Evolutionary conservation across 2,329 filamentous ascomycete genomes (phyloP), one percentile per base, ranked within the genome.

Genomic region (Apiospora rasikravindrae): DNA sequence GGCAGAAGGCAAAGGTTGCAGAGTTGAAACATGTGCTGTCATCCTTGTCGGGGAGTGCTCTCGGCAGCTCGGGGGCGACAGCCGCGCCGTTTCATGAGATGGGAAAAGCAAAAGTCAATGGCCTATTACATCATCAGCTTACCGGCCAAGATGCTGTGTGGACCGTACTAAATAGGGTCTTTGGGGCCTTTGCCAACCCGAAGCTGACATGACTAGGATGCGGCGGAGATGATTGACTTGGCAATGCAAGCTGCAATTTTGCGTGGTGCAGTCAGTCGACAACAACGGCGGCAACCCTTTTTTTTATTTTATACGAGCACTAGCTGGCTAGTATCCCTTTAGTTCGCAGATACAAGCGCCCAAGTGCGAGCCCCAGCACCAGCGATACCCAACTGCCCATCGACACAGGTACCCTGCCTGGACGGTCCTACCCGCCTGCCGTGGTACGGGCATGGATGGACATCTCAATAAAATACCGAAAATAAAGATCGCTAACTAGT

Each of bases 131-230:
- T 61, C 53, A 61, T 61, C 37, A 22, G 53, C 53, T 33, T 37
- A 61, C 53, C 19, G 29, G 53, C 53, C 29, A 37, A 33, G 29
- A 19, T 37, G 53, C 29, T 22, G 29, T 16, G 53, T 61, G 53
- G 53, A 22, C 53, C 53, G 19, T 22, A 22, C 29, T 61, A 61
- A 61, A 61, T 22, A 37, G 19, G 26, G 7, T 7, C 53, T 61
- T 37, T 26, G 5, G 19, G 26, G 7, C 16, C 53, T 61, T 37
- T 26, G 8, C 26, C 53, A 57, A 33, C 53, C 53, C 53, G 53
- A 57, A 22, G 53, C 53, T 61, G 53, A 61, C 53, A 61, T 61
- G 53, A 61, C 53, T 33, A 37, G 53, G 53, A 61, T 33, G 29
- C 16, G 29, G 53, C 53, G 53, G 53, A 61, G 29, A 61, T 61